phyloP scores from a whole-genome alignment of 352 stramenopile genomes.

The Pythium apleroticum region DNA sequence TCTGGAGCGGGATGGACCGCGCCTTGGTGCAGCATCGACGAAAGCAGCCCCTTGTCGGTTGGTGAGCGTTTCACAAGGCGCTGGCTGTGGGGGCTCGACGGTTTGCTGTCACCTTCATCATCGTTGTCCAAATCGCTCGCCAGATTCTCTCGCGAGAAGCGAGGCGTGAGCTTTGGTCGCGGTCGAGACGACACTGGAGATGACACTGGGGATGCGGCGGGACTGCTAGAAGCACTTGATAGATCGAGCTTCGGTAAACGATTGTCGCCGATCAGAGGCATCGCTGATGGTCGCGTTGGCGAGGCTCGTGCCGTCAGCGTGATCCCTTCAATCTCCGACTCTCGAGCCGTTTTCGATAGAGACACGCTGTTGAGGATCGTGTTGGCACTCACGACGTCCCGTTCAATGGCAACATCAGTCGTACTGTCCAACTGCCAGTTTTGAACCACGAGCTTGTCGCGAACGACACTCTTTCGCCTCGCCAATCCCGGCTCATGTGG shows the following conservation, averaged over 20 bases:
- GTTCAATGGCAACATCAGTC: not conserved
- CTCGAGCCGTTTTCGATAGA: not conserved
- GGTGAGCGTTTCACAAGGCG: conserved; percentile 6
- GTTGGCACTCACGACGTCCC: not conserved
- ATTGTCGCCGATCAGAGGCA: not conserved
- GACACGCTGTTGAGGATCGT: not conserved
- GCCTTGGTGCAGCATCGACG: conserved; percentile 7
- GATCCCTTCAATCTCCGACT: not conserved
- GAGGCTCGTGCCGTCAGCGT: not conserved
- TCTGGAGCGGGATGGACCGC: conserved; percentile 10
- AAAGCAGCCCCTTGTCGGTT: conserved; percentile 4
- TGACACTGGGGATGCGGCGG: not conserved
- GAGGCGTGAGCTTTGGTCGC: conserved; percentile 3
- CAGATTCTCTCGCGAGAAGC: conserved; percentile 9
- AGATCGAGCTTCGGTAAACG: conserved; percentile 16
- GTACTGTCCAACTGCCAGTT: not conserved
- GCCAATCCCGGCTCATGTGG: not conserved
- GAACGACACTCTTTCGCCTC: not conserved
- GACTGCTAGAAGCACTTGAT: not conserved
- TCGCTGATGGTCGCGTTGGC: not conserved
- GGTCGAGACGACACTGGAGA: not conserved
- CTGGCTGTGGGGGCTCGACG: not conserved
- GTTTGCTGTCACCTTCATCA: not conserved
- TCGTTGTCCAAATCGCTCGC: not conserved
- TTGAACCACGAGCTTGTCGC: not conserved